A percentile compares a stretch with the other conserved stretches of the same genome.
These are phyloP conservation scores for Mollisia scopiformis DNA, from an alignment of 2,329 filamentous ascomycete genomes.

Conservation along the genomic window DNA sequence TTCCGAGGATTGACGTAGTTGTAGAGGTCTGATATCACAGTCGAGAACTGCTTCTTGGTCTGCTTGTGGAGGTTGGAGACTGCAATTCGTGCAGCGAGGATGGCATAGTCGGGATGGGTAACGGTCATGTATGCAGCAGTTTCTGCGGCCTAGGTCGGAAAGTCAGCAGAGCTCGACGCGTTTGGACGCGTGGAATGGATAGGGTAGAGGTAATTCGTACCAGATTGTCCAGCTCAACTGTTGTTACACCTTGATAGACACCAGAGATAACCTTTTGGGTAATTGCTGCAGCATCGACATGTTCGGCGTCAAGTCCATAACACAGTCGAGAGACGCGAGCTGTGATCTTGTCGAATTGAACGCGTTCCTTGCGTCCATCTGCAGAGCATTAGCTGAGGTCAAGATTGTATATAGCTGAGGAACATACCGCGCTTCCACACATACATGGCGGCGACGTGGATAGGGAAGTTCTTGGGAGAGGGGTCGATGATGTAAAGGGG, in stretches of 20 bases:
- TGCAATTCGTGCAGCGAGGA: constrained; percentile 96
- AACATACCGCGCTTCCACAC: constrained; percentile 41
- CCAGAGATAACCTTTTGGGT: constrained; percentile 99
- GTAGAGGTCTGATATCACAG: constrained; percentile 90
- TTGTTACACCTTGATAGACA: constrained; percentile 98
- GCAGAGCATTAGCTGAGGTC: constrained; percentile 17
- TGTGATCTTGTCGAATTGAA: constrained; percentile 99
- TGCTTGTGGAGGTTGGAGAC: constrained; percentile 99
- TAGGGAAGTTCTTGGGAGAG: constrained; percentile 10
- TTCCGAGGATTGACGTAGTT: constrained; percentile 97
- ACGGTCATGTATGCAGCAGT: constrained; percentile 99
- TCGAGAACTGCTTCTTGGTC: constrained; percentile 99
- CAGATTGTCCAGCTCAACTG: constrained; percentile 93
- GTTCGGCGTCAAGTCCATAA: constrained; percentile 93
- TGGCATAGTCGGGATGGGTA: constrained; percentile 98
- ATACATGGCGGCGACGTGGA: constrained; percentile 35
- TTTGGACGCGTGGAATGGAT: constrained; percentile 17
- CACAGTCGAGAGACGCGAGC: constrained; percentile 96
- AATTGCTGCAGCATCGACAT: constrained; percentile 97
- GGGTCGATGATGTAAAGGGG: constrained; percentile 7
- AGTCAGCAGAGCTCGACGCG: constrained; percentile 24
- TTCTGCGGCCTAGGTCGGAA: constrained; percentile 79
- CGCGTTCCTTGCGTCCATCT: constrained; percentile 99
- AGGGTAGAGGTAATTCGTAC: constrained; percentile 69
- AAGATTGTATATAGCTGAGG: neutral